Evolutionary conservation across 2,329 filamentous ascomycete species (phyloP), one percentile per base, ranked within the genome.

Genomic region (Teratosphaeria destructans): DNA sequence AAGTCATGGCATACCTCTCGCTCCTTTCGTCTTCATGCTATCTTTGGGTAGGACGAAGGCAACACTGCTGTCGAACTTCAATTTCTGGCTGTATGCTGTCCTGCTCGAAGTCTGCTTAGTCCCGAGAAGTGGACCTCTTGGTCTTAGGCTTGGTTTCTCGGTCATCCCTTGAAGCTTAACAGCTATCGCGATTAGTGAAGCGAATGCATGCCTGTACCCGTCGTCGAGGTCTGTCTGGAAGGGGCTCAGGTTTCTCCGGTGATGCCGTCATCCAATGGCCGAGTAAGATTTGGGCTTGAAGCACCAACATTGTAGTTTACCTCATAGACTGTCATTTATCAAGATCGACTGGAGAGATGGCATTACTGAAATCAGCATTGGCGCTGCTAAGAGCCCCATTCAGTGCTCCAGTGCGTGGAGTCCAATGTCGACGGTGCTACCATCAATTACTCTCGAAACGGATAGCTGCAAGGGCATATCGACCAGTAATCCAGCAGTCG

Each of bases 401-500:
- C 43, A 49, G 43, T n/a, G 43, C n/a, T 11, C 11, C 16, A 23
- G 7, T n/a, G 43, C n/a, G 19, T 19, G 19, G n/a, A 19, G 16
- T 10, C n/a, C 52, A 56, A 54, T 62, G 58, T 55, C 58, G 52
- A 12, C 49, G 57, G 54, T 62, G 60, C 55, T 35, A 58, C 58
- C 59, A 62, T 43, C 61, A 49, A 37, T 29, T 55, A n/a, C 54
- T 62, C 11, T 62, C 61, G 11, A 39, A 55, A 16, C 43, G 53
- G 29, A 53, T 56, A n/a, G 14, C 14, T 14, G 52, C 52, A 58
- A 32, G 37, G 5, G 3, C n/a, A n/a, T 12, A 47, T 16, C 32
- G n/a, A 16, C 57, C 23, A n/a, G 34, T 34, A 54, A 39, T 14
- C 56, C 34, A 14, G 27, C 29, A 34, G 8, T 55, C 19, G 23